Conservation (phyloP, 2,329 filamentous ascomycete species). For the Beauveria varroae region DNA sequence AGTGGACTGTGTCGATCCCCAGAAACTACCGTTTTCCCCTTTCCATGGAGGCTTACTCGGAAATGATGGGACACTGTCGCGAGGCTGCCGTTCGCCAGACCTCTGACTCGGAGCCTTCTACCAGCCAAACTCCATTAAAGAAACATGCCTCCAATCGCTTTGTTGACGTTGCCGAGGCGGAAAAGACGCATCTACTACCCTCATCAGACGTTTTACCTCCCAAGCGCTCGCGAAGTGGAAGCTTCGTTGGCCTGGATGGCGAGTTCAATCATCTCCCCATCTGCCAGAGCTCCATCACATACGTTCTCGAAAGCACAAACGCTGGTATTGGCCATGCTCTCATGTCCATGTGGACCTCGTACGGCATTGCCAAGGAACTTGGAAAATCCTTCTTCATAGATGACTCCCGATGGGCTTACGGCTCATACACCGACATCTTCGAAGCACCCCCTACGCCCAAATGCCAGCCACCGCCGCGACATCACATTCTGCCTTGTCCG, state of each 20-base stretch:
- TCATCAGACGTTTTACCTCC: conserved; percentile 25
- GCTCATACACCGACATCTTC: conserved; percentile 67
- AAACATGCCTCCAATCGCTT: conserved; percentile 57
- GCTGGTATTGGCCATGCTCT: conserved; percentile 71
- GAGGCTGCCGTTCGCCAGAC: conserved; percentile 55
- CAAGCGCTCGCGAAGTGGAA: conserved; percentile 33
- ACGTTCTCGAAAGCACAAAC: conserved; percentile 63
- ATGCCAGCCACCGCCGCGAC: conserved; percentile 64
- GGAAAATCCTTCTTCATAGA: conserved; percentile 75
- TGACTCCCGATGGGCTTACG: conserved; percentile 77
- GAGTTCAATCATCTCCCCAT: conserved; percentile 41
- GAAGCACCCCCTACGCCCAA: conserved; percentile 53
- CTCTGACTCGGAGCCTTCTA: conserved; percentile 30
- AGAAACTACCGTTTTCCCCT: conserved; percentile 59
- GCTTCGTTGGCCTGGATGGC: conserved; percentile 41
- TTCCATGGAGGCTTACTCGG: conserved; percentile 54
- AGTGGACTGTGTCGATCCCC: conserved; percentile 80
- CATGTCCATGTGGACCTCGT: conserved; percentile 76
- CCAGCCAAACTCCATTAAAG: conserved; percentile 33
- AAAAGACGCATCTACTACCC: conserved; percentile 55
- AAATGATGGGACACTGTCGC: conserved; percentile 60
- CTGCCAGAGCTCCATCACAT: conserved; percentile 68
- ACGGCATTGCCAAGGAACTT: conserved; percentile 69
- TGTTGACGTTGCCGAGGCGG: conserved; percentile 67
- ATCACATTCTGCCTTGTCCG: conserved; percentile 74